Evolutionary conservation across 2,329 filamentous ascomycete genomes (phyloP).

Genomic region (Ophiognomonia clavigignenti-juglandacearum): DNA sequence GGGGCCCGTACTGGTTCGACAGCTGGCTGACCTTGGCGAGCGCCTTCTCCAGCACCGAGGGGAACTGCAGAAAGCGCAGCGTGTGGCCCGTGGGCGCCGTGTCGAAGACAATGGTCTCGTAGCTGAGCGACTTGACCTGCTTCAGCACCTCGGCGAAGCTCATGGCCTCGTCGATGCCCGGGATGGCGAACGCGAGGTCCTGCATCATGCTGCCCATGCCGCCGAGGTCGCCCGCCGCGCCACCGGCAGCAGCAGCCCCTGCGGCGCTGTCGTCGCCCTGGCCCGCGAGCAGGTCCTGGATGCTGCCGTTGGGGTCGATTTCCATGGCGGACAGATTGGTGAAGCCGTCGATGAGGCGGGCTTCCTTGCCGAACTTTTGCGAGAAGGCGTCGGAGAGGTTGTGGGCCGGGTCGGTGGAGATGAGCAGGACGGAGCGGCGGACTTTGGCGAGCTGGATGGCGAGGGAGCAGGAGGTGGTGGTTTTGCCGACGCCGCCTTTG

Average conservation of each 20-base stretch:
- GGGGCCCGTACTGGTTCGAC: slow-evolving; percentile 88
- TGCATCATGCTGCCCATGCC: slow-evolving; percentile 96
- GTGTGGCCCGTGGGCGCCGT: slow-evolving; percentile 97
- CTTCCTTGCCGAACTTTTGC: slow-evolving; percentile 99
- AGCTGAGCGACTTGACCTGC: slow-evolving; percentile 97
- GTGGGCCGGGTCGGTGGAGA: slow-evolving; percentile 97
- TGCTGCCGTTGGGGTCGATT: slow-evolving; percentile 96
- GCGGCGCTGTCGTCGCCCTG: slow-evolving; percentile 60
- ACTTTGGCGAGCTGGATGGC: slow-evolving; percentile 95
- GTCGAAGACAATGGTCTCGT: slow-evolving; percentile 99
- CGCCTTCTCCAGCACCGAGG: slow-evolving; percentile 95
- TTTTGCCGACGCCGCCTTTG: slow-evolving; percentile 98
- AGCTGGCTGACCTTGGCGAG: slow-evolving; percentile 96
- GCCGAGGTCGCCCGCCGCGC: slow-evolving; percentile 67
- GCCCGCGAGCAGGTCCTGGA: slow-evolving; percentile 85
- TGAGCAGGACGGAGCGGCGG: slow-evolving; percentile 92
- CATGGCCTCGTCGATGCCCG: slow-evolving; percentile 98
- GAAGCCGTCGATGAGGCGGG: slow-evolving; percentile 85
- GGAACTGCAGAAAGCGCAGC: slow-evolving; percentile 96
- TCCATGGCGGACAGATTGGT: slow-evolving; percentile 97
- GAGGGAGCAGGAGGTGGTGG: slow-evolving; percentile 97
- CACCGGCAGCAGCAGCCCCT: slow-evolving; percentile 31
- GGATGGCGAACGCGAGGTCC: slow-evolving; percentile 94
- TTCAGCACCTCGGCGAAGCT: slow-evolving; percentile 98
- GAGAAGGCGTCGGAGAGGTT: slow-evolving; percentile 97